A percentile compares a stretch with the other conserved stretches of the same genome.
Evolutionary conservation across 148 eudicot species (phyloP).

Genomic region (Suaeda aralocaspica): DNA sequence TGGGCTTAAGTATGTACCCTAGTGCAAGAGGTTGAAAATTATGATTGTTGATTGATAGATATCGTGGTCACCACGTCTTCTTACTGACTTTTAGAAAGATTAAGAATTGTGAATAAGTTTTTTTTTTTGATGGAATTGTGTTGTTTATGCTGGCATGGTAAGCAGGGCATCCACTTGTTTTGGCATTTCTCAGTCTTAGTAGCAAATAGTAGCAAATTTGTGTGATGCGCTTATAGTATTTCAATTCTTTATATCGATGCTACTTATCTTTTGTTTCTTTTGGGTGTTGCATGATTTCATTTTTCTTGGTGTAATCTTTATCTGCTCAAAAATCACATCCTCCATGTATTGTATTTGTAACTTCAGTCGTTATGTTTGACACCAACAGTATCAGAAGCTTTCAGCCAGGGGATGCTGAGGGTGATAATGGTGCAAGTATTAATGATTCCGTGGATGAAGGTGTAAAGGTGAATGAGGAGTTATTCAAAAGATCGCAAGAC

Average conservation of each 20-base stretch:
- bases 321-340: no score
- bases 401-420: conserved; percentile 40
- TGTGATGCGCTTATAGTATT: no score
- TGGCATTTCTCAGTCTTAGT: neutral
- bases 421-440: conserved; percentile 30
- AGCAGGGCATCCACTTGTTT: neutral
- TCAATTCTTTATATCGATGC: neutral
- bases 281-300: neutral
- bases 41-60: neutral
- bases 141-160: neutral
- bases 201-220: no score
- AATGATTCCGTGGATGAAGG: conserved; percentile 29
- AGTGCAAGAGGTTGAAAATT: neutral
- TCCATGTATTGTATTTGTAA: neutral
- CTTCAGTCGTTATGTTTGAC: conserved; percentile 10
- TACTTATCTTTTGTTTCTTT: neutral
- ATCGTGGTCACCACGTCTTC: neutral
- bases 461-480: conserved; percentile 33
- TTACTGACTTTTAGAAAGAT: conserved; percentile 8
- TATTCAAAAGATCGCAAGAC: conserved; percentile 29
- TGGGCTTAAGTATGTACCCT: neutral
- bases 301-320: no score
- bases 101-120: neutral
- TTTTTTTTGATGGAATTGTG: neutral
- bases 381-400: conserved; percentile 54